Conservation (phyloP, 106 monocot genomes). For the Platanthera guangdongensis region DNA sequence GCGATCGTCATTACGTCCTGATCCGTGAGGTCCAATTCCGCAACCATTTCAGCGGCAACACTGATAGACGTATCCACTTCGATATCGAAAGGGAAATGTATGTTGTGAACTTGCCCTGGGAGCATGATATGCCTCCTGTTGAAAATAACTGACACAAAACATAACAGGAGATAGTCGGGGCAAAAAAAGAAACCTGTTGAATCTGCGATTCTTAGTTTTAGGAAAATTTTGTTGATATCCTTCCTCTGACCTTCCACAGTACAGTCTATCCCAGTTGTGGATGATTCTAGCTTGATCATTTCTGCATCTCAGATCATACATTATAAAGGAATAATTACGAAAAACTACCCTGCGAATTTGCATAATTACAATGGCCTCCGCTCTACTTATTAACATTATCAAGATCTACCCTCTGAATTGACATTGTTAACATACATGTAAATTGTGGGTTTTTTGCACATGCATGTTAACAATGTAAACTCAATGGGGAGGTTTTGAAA, state of each 20-base stretch:
- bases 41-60: conserved; percentile 72
- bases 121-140: neutral
- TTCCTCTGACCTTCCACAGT: conserved; percentile 44
- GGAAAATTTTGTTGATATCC: conserved; percentile 43
- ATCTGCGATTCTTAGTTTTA: conserved; percentile 51
- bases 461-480: too few relatives aligned
- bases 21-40: conserved; percentile 46
- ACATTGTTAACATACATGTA: too few relatives aligned
- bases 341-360: neutral
- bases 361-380: too few relatives aligned
- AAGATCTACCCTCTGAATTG: too few relatives aligned
- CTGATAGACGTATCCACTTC: conserved; percentile 55
- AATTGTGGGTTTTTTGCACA: too few relatives aligned
- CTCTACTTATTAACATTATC: too few relatives aligned
- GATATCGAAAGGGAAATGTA: conserved; percentile 70
- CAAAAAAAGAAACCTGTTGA: conserved; percentile 40
- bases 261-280: conserved; percentile 29
- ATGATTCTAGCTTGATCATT: conserved; percentile 6
- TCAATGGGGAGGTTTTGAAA: too few relatives aligned
- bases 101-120: conserved; percentile 49
- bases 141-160: neutral
- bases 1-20: conserved; percentile 66
- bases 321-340: neutral
- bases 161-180: neutral
- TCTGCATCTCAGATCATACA: conserved; percentile 22